Conservation (phyloP, 2,329 filamentous ascomycete genomes). For the Paecilomyces sp. region DNA sequence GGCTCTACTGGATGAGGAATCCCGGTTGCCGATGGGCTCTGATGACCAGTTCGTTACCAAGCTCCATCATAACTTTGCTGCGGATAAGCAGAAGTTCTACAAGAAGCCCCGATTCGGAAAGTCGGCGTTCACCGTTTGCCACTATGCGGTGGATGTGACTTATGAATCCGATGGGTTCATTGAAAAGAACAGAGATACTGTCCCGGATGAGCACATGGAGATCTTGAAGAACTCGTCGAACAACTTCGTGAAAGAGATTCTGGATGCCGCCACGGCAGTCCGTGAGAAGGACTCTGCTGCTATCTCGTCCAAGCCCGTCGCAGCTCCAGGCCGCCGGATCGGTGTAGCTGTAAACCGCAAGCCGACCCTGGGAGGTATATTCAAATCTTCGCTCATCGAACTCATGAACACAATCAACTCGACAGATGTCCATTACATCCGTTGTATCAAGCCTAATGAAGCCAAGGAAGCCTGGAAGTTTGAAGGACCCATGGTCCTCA, state of each 20-base stretch:
- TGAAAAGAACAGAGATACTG: conserved; percentile 98
- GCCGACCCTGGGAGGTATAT: conserved; percentile 94
- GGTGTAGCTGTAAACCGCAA: conserved; percentile 92
- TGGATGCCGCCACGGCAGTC: conserved; percentile 77
- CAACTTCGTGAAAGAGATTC: conserved; percentile 72
- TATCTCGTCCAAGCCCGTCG: conserved; percentile 65
- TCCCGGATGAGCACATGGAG: conserved; percentile 96
- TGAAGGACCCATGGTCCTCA: conserved; percentile 96
- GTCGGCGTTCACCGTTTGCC: conserved; percentile 94
- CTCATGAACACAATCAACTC: conserved; percentile 97
- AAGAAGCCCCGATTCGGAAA: conserved; percentile 98
- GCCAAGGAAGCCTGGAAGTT: conserved; percentile 96
- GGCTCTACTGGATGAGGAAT: conserved; percentile 91
- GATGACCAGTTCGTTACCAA: conserved; percentile 97
- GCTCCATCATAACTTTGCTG: conserved; percentile 85
- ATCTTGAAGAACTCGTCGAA: conserved; percentile 80
- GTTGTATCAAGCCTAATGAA: conserved; percentile 98
- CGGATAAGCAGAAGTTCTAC: conserved; percentile 91
- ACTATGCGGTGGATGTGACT: conserved; percentile 95
- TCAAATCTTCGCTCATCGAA: conserved; percentile 96
- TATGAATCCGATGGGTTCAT: conserved; percentile 99
- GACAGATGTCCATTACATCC: conserved; percentile 97
- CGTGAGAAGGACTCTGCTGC: conserved; percentile 74
- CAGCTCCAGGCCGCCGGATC: conserved; percentile 69
- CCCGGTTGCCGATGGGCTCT: conserved; percentile 89